Base-by-base conservation (phyloP, 805 yeast genomes). In the Debaryomyces maramus region DNA sequence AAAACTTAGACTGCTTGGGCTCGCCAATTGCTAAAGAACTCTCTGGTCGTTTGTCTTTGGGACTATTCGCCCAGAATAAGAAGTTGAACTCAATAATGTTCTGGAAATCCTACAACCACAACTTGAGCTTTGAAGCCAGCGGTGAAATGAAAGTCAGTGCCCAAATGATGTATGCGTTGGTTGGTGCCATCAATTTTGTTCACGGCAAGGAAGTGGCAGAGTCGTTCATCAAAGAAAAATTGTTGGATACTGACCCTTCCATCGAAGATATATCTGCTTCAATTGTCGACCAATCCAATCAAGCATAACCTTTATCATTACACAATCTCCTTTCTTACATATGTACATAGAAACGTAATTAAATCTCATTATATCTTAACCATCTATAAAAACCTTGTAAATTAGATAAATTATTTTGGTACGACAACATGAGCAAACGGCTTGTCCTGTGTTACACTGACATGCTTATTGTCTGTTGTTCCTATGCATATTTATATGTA, bases 111-210 rank as follows among this genome's bases (percentile, higher is more conserved):
- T 73, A 76, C 63, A 73, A 75, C 49, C 72, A 72, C 28, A 62
- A 70, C 30, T 60, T 71, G 43, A 63, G 65, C 21, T 70, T 73
- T 33, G 70, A 63, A 45, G 57, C 54, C 34, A 79, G 78, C 53
- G 87, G 86, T 27, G 84, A 80, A 53, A 59, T 74, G 53, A 66
- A 74, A 42, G 75, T 80, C 9, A 66, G 72, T 43, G 75, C 80
- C 3, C 76, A 78, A 45, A 74, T 78, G 58, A 56, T 79, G 44
- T 70, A 69, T 51, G 83, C 91, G 4, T 62, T 85, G 40, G 63
- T 85, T 20, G 93, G 93, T 18, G 90, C 85, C 2, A 76, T 85
- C 37, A 70, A 83, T 24, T 64, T 78, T 23, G 68, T 72, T 19
- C 80, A 81, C 51, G 93, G 93, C 4, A 75, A 78, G 50, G 48